These are phyloP conservation scores for Mollisia scopiformis DNA, from an alignment of 2,329 filamentous ascomycete species.

Conservation along the genomic window DNA sequence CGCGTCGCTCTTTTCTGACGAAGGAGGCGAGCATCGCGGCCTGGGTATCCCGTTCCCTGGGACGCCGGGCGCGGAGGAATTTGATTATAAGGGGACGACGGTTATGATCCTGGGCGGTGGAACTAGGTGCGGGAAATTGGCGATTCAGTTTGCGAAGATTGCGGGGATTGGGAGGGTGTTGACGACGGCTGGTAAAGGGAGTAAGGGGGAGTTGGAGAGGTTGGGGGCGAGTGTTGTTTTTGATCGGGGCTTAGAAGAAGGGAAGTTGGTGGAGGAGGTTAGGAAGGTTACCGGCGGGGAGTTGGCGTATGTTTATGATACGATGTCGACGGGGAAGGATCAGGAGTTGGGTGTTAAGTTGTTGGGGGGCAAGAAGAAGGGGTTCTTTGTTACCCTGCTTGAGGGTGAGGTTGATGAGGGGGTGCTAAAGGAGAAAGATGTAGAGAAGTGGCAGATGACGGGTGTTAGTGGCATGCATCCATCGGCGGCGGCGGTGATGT, in stretches of 20 bases:
- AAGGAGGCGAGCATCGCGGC: background rate
- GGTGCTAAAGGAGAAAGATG: slow-evolving; percentile 40
- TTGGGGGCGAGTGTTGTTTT: slow-evolving; percentile 46
- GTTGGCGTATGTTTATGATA: slow-evolving; percentile 42
- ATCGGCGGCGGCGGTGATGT: slow-evolving; percentile 37
- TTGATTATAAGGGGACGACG: slow-evolving; percentile 29
- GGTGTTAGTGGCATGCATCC: slow-evolving; percentile 34
- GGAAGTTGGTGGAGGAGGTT: slow-evolving; percentile 36
- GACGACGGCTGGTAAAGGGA: slow-evolving; percentile 30
- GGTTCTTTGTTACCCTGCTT: too few species aligned
- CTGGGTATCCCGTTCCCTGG: slow-evolving; percentile 36
- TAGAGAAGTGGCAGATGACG: slow-evolving; percentile 34
- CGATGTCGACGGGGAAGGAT: slow-evolving; percentile 31
- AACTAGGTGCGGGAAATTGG: slow-evolving; percentile 39
- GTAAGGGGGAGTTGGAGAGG: slow-evolving; percentile 36
- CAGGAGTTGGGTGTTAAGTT: slow-evolving; percentile 33
- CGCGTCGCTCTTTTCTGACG: slow-evolving; percentile 39
- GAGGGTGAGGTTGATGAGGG: too few species aligned
- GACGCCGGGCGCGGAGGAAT: slow-evolving; percentile 22
- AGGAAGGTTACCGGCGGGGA: slow-evolving; percentile 42
- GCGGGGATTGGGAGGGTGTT: slow-evolving; percentile 44
- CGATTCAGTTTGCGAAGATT: slow-evolving; percentile 39
- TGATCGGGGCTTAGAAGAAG: slow-evolving; percentile 42
- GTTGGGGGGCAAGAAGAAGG: slow-evolving; percentile 36
- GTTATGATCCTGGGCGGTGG: slow-evolving; percentile 42